phyloP scores from a whole-genome alignment of 2,329 filamentous ascomycete genomes.

The Botrytis hyacinthi region DNA sequence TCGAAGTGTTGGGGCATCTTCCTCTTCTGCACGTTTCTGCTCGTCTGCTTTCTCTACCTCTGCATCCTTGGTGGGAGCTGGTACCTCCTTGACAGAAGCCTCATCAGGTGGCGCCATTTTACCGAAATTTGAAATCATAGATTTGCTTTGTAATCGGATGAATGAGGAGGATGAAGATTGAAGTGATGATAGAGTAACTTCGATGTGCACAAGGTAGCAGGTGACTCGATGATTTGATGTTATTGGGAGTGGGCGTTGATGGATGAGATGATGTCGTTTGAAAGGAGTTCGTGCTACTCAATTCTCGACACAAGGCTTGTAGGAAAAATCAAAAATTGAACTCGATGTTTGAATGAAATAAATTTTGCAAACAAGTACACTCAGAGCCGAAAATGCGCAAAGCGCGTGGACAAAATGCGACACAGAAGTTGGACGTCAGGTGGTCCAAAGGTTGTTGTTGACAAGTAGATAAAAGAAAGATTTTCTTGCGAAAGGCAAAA shows the following conservation, averaged over 20 bases:
- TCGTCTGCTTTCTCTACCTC: background rate
- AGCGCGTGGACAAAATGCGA: no score
- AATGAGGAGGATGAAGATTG: background rate
- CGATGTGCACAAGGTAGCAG: background rate
- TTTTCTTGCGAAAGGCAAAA: background rate
- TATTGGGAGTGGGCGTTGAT: background rate
- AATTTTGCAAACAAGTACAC: background rate
- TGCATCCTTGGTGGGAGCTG: background rate
- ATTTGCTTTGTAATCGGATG: background rate
- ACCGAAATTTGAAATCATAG: background rate
- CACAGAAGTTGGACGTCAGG: no score
- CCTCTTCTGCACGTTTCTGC: background rate
- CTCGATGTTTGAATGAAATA: background rate
- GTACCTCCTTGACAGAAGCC: background rate
- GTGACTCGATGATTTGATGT: background rate
- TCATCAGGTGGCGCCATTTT: background rate
- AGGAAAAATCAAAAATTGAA: background rate
- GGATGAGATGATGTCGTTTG: background rate
- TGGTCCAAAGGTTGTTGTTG: background rate
- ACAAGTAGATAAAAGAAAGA: background rate
- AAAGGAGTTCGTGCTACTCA: background rate
- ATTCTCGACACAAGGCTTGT: background rate
- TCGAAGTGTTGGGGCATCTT: background rate
- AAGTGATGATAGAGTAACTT: background rate
- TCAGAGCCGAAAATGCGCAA: background rate